Percentiles rank a stretch among this genome's conserved stretches.
Conservation (phyloP, 108 stramenopile genomes). For the Pelagomonas calceolata region DNA sequence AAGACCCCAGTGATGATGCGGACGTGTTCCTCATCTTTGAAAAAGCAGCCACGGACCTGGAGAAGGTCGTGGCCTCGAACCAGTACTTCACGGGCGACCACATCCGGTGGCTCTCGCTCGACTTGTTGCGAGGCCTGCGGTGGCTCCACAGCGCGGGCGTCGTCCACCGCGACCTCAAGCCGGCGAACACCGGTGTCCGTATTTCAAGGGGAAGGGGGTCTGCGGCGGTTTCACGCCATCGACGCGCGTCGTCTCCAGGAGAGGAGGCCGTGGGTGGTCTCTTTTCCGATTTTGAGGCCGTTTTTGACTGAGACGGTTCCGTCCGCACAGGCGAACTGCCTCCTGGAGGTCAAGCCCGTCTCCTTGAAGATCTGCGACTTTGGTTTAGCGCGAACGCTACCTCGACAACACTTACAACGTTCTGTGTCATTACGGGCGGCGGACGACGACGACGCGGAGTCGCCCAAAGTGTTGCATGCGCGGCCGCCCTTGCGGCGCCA, state of each 20-base stretch:
- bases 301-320: no score
- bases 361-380: neutral
- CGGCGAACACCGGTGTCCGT: no score
- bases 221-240: no score
- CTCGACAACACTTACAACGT: no score
- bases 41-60: neutral
- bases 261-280: no score
- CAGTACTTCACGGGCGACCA: neutral
- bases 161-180: slow-evolving; percentile 1
- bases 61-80: neutral
- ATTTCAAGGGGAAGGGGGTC: no score
- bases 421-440: no score
- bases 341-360: neutral
- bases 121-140: neutral
- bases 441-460: no score
- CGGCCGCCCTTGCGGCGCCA: neutral
- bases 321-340: no score
- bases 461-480: no score
- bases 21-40: neutral
- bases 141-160: neutral
- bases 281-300: no score
- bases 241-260: no score
- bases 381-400: neutral
- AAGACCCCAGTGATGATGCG: neutral
- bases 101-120: neutral